phyloP scores from a whole-genome alignment of 2,329 filamentous ascomycete genomes.

The Hyphodiscus sp. region DNA sequence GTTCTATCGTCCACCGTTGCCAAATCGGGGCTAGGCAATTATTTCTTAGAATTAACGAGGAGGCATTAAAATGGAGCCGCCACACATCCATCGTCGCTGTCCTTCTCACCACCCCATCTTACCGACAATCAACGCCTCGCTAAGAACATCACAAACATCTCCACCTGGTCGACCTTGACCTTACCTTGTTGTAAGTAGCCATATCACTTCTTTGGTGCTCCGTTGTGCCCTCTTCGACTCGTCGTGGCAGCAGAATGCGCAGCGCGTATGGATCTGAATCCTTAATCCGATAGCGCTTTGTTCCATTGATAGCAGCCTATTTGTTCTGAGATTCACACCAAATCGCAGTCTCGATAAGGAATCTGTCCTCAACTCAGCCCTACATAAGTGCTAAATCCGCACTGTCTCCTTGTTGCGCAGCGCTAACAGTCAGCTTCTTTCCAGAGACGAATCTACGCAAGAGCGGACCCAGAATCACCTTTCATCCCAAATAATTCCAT shows the following conservation, averaged over 20 bases:
- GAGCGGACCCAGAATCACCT: conserved; percentile 30
- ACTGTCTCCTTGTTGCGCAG: conserved; percentile 6
- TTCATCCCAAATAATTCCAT: conserved; percentile 28
- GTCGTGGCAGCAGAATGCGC: conserved; percentile 12
- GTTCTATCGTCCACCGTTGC: not conserved
- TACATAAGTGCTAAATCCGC: conserved; percentile 12
- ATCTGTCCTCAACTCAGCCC: conserved; percentile 23
- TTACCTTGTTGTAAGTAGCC: conserved; percentile 22
- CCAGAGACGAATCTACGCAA: conserved; percentile 24
- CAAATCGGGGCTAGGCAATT: conserved; percentile 8
- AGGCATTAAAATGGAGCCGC: too few species aligned
- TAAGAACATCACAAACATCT: conserved; percentile 27
- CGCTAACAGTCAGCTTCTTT: conserved; percentile 12
- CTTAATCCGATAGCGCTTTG: not conserved
- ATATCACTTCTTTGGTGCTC: conserved; percentile 2
- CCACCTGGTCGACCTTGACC: conserved; percentile 25
- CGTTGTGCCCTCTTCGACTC: conserved; percentile 1
- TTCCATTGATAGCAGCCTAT: conserved; percentile 22
- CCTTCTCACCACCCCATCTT: conserved; percentile 20
- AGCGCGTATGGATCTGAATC: conserved; percentile 12
- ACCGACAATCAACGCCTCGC: conserved; percentile 25
- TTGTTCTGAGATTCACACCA: conserved; percentile 10
- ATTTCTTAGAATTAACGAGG: conserved; percentile 5
- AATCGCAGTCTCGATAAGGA: conserved; percentile 2
- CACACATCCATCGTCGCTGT: conserved; percentile 18